Conservation (phyloP, 345 rosid species). For the Clarkia xantiana region DNA sequence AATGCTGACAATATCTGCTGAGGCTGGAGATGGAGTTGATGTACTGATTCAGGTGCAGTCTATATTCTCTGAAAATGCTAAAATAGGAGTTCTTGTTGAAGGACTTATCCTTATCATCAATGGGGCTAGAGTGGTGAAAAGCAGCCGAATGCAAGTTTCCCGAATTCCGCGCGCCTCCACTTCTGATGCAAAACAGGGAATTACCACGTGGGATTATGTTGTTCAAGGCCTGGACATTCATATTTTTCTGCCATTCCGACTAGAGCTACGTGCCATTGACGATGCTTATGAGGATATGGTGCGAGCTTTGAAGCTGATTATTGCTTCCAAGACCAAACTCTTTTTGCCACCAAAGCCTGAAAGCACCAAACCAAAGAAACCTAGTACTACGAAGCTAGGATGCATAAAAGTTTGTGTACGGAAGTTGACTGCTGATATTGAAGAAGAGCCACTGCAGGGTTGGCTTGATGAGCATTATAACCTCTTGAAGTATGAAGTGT, state of each 20-base stretch:
- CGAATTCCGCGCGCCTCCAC: constrained; percentile 55
- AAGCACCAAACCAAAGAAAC: constrained; percentile 56
- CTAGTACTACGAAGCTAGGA: constrained; percentile 59
- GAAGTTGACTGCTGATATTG: constrained; percentile 68
- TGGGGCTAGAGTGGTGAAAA: constrained; percentile 61
- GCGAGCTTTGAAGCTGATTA: constrained; percentile 66
- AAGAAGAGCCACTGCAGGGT: constrained; percentile 94
- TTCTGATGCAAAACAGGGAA: constrained; percentile 33
- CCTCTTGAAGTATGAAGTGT: constrained; percentile 68
- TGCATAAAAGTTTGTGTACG: constrained; percentile 62
- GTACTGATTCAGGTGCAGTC: constrained; percentile 69
- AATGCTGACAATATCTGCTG: constrained; percentile 65
- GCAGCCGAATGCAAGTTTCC: constrained; percentile 91
- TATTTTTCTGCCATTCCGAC: constrained; percentile 72
- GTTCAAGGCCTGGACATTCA: constrained; percentile 88
- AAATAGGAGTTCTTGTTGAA: constrained; percentile 91
- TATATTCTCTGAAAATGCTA: constrained; percentile 93
- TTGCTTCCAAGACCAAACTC: constrained; percentile 48
- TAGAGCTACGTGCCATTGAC: constrained; percentile 91
- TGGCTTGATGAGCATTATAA: constrained; percentile 97
- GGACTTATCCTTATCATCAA: constrained; percentile 58
- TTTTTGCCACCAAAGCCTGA: constrained; percentile 48
- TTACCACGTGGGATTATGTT: constrained; percentile 62
- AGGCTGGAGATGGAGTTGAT: constrained; percentile 87
- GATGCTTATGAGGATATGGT: constrained; percentile 91